Evolutionary conservation across 1,139 yeast genomes (phyloP).

Genomic region (Pichia sp.): DNA sequence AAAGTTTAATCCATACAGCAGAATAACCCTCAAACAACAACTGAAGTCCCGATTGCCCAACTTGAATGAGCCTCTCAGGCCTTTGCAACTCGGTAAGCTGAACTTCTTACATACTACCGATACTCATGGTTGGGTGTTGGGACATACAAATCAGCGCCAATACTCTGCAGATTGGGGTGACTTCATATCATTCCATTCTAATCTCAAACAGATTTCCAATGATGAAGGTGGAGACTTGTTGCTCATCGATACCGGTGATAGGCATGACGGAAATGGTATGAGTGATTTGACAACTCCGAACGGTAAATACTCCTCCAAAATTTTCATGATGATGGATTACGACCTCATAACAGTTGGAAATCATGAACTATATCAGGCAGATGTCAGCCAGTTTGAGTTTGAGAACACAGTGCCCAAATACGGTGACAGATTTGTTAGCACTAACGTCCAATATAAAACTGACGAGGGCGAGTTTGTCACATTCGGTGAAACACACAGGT

Average conservation of each 20-base stretch:
- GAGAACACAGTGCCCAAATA: conserved; percentile 50
- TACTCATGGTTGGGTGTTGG: conserved; percentile 93
- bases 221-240: conserved; percentile 51
- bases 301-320: conserved; percentile 54
- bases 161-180: conserved; percentile 94
- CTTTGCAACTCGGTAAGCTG: conserved; percentile 57
- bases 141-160: conserved; percentile 68
- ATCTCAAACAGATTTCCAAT: conserved; percentile 41
- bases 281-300: conserved; percentile 65
- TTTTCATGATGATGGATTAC: conserved; percentile 61
- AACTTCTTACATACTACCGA: conserved; percentile 92
- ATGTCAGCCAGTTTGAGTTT: conserved; percentile 59
- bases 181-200: conserved; percentile 59
- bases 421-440: conserved; percentile 62
- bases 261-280: conserved; percentile 90
- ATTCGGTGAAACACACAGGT: conserved; percentile 58
- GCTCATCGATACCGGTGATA: conserved; percentile 84
- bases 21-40: conserved; percentile 16
- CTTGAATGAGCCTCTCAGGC: conserved; percentile 32
- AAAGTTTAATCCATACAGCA: conserved; percentile 5
- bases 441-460: conserved; percentile 67
- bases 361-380: conserved; percentile 80
- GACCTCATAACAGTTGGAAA: conserved; percentile 86
- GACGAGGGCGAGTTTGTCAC: conserved; percentile 47
- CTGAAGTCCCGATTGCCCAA: conserved; percentile 21